Conservation (phyloP, 2,329 filamentous ascomycete species). For the Penicillium decumbens region DNA sequence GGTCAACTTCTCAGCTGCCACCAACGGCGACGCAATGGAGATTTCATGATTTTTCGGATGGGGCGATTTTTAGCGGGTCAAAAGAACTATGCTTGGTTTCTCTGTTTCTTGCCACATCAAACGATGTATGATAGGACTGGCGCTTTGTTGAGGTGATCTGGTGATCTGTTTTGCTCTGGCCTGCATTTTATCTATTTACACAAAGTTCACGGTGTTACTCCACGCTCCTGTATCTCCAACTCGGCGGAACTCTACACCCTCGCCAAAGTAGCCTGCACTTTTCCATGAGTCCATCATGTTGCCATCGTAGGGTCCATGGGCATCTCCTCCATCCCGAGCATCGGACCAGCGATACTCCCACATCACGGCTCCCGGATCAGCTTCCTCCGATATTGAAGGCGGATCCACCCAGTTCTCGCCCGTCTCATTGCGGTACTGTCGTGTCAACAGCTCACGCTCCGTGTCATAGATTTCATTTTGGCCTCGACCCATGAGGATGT, state of each 20-base stretch:
- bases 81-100: conserved; percentile 18
- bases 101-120: conserved; percentile 26
- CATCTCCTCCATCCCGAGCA: conserved; percentile 69
- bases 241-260: conserved; percentile 71
- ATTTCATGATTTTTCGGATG: conserved; percentile 46
- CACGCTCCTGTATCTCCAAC: conserved; percentile 54
- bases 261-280: conserved; percentile 85
- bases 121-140: conserved; percentile 39
- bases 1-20: conserved; percentile 62
- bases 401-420: conserved; percentile 76
- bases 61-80: conserved; percentile 14
- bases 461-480: conserved; percentile 88
- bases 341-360: conserved; percentile 97
- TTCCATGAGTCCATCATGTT: conserved; percentile 87
- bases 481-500: conserved; percentile 76
- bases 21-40: conserved; percentile 64
- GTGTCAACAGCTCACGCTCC: conserved; percentile 74
- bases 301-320: conserved; percentile 83
- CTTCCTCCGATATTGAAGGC: conserved; percentile 30
- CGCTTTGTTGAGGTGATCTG: conserved; percentile 31
- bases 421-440: conserved; percentile 78
- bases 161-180: no score
- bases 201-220: conserved; percentile 51
- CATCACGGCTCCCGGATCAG: conserved; percentile 42
- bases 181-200: conserved; percentile 30